Base-by-base conservation (phyloP, 1,284 basidiomycete genomes). In the Ustilago bromivora region DNA sequence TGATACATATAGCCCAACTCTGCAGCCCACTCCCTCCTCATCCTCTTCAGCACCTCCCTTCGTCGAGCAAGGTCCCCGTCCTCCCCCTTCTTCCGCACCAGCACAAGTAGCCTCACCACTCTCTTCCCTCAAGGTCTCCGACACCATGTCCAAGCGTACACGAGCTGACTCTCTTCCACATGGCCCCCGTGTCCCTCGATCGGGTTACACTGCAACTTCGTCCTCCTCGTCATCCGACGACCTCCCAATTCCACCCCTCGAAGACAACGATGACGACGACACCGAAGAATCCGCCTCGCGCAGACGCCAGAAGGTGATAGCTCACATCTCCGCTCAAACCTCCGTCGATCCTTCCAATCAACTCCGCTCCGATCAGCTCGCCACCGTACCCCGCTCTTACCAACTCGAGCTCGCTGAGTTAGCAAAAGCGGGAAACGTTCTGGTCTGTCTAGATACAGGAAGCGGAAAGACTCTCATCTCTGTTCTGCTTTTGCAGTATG, bases 381-480 rank as follows among this genome's bases (percentile, higher is more conserved):
- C 58, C 17, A 68, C 64, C 17, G 60, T 69, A 9, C 74, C 69
- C 2, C 69, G 74, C 10, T 66, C 66, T 36, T 75, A 74, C 51
- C 71, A 79, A 51, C 54, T 60, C 34, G 71, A 76, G 28, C 71
- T 76, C 35, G 66, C 69, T 43, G 49, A 73, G 28, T 54, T 69
- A 10, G 75, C 75, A 35, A 66, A 73, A 49, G 41, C 61, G 1
- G 56, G 64, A 34, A 81, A 81, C 52, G 68, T 81, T 36, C 70
- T 82, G 49, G 78, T 79, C 43, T 79, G 76, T 40, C 64, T 82
- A n/a, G 75, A 76, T 35, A 82, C 81, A 2, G 81, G 81, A n/a
- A 74, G 70, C 43, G 81, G 81, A 9, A 82, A 82, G 70, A 82
- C 81, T 17, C 77, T 82, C 62, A 74, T 82, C 49, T 72, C 79